A percentile compares a stretch with the other conserved stretches of the same genome.
Conservation (phyloP, 495 filamentous ascomycete species). For the Daldinia decipiens region DNA sequence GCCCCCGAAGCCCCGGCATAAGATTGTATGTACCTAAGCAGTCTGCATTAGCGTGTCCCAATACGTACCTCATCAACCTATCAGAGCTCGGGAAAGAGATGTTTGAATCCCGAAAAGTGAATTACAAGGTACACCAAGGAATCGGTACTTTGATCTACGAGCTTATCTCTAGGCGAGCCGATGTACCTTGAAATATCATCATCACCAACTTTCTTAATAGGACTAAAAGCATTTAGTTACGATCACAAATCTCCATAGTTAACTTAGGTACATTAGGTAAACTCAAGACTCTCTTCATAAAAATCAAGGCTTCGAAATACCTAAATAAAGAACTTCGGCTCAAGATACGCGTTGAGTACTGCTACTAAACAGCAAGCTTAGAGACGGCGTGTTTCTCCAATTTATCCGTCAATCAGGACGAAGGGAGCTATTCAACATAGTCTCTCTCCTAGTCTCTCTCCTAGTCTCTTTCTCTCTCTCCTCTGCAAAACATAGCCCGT, state of each 20-base stretch:
- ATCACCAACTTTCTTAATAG: too few species aligned
- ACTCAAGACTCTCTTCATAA: background rate
- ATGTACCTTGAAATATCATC: slow-evolving; percentile 17
- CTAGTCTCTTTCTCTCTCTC: too few species aligned
- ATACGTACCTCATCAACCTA: background rate
- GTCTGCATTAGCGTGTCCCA: slow-evolving; percentile 33
- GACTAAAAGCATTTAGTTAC: too few species aligned
- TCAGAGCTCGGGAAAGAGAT: background rate
- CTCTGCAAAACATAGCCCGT: too few species aligned
- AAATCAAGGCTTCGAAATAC: background rate
- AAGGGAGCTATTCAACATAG: background rate
- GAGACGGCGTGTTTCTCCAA: slow-evolving; percentile 31
- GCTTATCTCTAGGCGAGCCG: background rate
- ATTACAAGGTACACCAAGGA: slow-evolving; percentile 4
- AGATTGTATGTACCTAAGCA: slow-evolving; percentile 40
- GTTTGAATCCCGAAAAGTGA: background rate
- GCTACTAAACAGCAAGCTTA: slow-evolving; percentile 4
- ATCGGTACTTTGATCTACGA: slow-evolving; percentile 20
- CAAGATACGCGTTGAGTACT: background rate
- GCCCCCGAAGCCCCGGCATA: slow-evolving; percentile 1
- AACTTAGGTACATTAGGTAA: too few species aligned
- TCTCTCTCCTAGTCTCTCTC: slow-evolving; percentile 29
- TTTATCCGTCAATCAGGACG: slow-evolving; percentile 42
- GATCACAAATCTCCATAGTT: too few species aligned
- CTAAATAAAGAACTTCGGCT: slow-evolving; percentile 5